These are phyloP conservation scores for Candida sp. DNA, from an alignment of 1,139 yeast species.

Conservation along the genomic window DNA sequence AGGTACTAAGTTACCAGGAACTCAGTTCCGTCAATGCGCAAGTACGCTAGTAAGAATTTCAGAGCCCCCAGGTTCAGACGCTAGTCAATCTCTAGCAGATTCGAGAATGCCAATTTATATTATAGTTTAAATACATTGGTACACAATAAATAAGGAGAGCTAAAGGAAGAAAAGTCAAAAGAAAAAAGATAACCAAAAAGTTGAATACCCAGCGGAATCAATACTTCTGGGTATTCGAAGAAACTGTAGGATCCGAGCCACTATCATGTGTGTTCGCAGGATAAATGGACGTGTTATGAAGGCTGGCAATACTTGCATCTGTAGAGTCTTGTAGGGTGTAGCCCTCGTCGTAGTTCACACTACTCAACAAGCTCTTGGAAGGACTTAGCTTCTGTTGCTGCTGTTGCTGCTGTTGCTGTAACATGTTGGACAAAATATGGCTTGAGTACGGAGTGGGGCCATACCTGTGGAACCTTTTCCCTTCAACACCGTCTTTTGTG, in stretches of 20 bases:
- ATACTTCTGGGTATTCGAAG: neutral
- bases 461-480: slow-evolving; percentile 54
- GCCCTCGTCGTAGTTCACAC: neutral
- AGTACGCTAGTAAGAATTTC: too few species aligned
- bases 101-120: neutral
- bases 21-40: too few species aligned
- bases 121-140: neutral
- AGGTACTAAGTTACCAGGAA: too few species aligned
- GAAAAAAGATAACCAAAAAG: neutral
- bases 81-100: neutral
- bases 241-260: slow-evolving; percentile 1
- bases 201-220: neutral
- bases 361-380: neutral
- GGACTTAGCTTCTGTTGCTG: slow-evolving; percentile 5
- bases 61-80: too few species aligned
- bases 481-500: slow-evolving; percentile 75
- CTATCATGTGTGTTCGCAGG: neutral
- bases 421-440: slow-evolving; percentile 36
- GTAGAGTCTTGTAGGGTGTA: slow-evolving; percentile 3
- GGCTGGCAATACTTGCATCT: slow-evolving; percentile 9
- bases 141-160: neutral
- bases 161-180: neutral
- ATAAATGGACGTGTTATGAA: slow-evolving; percentile 8
- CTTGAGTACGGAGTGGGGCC: slow-evolving; percentile 43
- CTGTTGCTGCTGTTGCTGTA: slow-evolving; percentile 24